Evolutionary conservation across 306 rosid species (phyloP).

Genomic region (Casuarina glauca): DNA sequence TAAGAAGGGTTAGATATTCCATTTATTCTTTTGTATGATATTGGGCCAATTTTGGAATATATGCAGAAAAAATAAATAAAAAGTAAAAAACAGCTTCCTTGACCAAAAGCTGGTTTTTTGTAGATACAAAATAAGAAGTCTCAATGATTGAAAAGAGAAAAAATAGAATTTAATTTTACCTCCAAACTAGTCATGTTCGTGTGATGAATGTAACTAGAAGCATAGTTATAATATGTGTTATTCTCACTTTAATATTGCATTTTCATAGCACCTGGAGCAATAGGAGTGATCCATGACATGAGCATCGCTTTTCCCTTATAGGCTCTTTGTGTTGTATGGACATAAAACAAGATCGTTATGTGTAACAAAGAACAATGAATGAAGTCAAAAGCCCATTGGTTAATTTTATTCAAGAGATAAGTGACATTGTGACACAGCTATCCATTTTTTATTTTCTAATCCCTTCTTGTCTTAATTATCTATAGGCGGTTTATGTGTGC

Average conservation of each 20-base stretch:
- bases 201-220: conserved; percentile 88
- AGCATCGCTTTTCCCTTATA: conserved; percentile 66
- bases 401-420: too few relatives aligned
- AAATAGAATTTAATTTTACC: conserved; percentile 37
- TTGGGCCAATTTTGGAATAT: too few relatives aligned
- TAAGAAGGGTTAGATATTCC: neutral
- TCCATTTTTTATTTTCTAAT: too few relatives aligned
- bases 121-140: too few relatives aligned
- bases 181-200: conserved; percentile 52
- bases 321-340: conserved; percentile 93
- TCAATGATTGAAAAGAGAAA: neutral
- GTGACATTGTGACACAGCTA: too few relatives aligned
- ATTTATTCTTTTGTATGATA: neutral
- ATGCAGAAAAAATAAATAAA: too few relatives aligned
- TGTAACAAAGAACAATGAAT: too few relatives aligned
- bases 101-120: too few relatives aligned
- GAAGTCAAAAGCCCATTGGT: too few relatives aligned
- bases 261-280: conserved; percentile 59
- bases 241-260: conserved; percentile 71
- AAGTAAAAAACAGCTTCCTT: too few relatives aligned
- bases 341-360: conserved; percentile 33
- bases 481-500: too few relatives aligned
- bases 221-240: conserved; percentile 55
- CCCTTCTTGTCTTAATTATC: too few relatives aligned
- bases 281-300: conserved; percentile 74